A percentile compares a stretch with the other conserved stretches of the same genome.
These are phyloP conservation scores for Apiotrichum brassicae DNA, from an alignment of 1,284 basidiomycete genomes.

Conservation along the genomic window DNA sequence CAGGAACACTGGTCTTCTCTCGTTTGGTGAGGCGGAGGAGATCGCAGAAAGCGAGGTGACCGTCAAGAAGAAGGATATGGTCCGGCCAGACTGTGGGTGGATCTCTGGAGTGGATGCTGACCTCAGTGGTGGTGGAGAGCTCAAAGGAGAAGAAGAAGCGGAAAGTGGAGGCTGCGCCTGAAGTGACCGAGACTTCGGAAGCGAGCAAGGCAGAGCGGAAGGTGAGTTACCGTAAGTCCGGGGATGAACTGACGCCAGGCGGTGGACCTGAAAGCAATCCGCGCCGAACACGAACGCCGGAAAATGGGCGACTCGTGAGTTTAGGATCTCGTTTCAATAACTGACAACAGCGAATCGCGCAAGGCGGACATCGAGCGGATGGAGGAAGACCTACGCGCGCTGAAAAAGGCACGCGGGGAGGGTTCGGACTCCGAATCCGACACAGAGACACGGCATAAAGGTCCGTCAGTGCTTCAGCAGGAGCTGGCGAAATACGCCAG, in stretches of 20 bases:
- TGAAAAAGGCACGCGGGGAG: constrained; percentile 48
- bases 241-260: constrained; percentile 17
- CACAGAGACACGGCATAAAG: constrained; percentile 37
- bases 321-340: neutral
- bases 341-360: constrained; percentile 54
- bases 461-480: constrained; percentile 66
- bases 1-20: constrained; percentile 79
- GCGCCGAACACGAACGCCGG: constrained; percentile 65
- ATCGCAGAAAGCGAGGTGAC: constrained; percentile 50
- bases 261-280: constrained; percentile 61
- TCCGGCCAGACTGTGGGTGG: constrained; percentile 67
- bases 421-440: constrained; percentile 42
- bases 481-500: constrained; percentile 73
- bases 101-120: neutral
- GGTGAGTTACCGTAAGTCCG: neutral
- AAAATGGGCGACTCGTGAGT: constrained; percentile 56
- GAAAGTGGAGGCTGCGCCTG: constrained; percentile 27
- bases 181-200: neutral
- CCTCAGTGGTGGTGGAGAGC: neutral
- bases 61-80: constrained; percentile 71
- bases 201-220: neutral
- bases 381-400: constrained; percentile 75
- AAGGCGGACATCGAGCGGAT: constrained; percentile 76
- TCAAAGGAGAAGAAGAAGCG: constrained; percentile 3
- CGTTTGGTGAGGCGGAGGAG: constrained; percentile 76